phyloP scores from a whole-genome alignment of 352 stramenopile species.

The Pythium periplocum region DNA sequence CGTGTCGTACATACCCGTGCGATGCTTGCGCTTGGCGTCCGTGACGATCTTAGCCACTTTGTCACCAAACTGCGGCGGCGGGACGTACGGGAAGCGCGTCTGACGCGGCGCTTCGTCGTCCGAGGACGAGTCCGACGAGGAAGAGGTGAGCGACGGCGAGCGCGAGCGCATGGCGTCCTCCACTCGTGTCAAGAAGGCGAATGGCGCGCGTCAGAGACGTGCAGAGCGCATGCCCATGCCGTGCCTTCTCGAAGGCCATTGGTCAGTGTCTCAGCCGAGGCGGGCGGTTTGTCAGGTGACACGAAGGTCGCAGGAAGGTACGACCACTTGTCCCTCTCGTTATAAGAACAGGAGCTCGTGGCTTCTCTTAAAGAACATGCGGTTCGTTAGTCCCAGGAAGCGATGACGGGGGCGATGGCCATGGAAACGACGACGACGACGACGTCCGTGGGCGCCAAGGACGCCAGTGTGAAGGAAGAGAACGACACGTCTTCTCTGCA shows the following conservation, averaged over 20 bases:
- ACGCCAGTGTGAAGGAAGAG: conserved; percentile 33
- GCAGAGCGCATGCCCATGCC: neutral
- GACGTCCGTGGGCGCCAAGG: neutral
- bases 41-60: conserved; percentile 45
- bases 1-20: conserved; percentile 37
- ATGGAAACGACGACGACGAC: conserved; percentile 4
- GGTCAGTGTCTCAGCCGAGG: too few species aligned
- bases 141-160: conserved; percentile 33
- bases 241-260: conserved; percentile 8
- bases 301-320: conserved; percentile 12
- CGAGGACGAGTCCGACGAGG: conserved; percentile 38
- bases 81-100: conserved; percentile 47
- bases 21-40: conserved; percentile 67
- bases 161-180: conserved; percentile 7
- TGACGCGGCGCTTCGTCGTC: conserved; percentile 16
- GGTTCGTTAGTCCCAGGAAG: neutral
- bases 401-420: conserved; percentile 5
- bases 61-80: conserved; percentile 32
- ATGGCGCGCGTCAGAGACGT: conserved; percentile 5
- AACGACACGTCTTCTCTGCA: conserved; percentile 21
- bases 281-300: neutral
- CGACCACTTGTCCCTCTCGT: conserved; percentile 2
- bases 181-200: neutral
- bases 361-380: too few species aligned
- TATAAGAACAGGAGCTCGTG: conserved; percentile 15